Evolutionary conservation across 2,329 filamentous ascomycete genomes (phyloP).

Genomic region (Colletotrichum orchidophilum): DNA sequence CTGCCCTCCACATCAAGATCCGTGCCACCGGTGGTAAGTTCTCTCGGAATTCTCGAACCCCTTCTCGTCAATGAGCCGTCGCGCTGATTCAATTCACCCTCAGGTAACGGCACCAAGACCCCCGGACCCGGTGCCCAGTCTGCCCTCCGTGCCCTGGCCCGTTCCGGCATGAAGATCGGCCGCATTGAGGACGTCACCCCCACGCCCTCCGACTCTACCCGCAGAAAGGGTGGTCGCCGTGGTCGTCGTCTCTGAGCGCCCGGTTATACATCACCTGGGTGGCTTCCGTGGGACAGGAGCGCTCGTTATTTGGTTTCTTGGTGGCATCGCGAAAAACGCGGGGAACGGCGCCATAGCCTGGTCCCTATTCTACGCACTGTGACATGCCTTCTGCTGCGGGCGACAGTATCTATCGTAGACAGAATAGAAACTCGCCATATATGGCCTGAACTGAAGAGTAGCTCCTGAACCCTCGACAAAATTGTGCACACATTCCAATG

Average conservation of each 20-base stretch:
- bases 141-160: slow-evolving; percentile 96
- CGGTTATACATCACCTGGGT: slow-evolving; percentile 39
- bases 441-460: slow-evolving; percentile 37
- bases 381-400: slow-evolving; percentile 34
- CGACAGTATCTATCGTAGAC: slow-evolving; percentile 36
- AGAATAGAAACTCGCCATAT: slow-evolving; percentile 37
- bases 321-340: slow-evolving; percentile 77
- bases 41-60: too few species aligned
- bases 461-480: slow-evolving; percentile 30
- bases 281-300: slow-evolving; percentile 43
- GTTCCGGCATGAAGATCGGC: slow-evolving; percentile 99
- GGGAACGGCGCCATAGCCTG: slow-evolving; percentile 74
- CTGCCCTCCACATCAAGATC: slow-evolving; percentile 99
- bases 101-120: slow-evolving; percentile 99
- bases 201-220: slow-evolving; percentile 98
- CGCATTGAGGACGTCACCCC: slow-evolving; percentile 99
- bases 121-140: slow-evolving; percentile 99
- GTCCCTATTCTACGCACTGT: slow-evolving; percentile 63
- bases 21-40: slow-evolving; percentile 93
- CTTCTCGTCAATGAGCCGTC: background rate
- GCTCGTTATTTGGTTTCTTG: slow-evolving; percentile 61
- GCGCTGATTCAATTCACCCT: background rate
- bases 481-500: background rate
- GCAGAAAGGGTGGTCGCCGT: slow-evolving; percentile 99
- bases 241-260: slow-evolving; percentile 96